Conservation (phyloP, 306 rosid species). For the Erythrophleum fordii region DNA sequence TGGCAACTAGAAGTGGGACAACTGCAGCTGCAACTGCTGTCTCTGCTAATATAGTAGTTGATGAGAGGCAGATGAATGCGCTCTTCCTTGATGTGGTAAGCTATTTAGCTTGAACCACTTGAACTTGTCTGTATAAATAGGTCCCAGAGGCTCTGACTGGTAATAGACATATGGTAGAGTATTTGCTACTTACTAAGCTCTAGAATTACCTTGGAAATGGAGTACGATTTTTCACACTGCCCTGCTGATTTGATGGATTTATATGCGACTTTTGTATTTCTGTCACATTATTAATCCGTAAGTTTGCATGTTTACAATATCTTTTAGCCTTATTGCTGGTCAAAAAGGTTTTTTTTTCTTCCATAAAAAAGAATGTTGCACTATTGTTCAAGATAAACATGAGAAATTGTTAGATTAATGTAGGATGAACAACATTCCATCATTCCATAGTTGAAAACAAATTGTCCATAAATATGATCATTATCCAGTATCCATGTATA, state of each 20-base stretch:
- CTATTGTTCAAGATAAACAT: background rate
- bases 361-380: background rate
- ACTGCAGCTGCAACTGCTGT: conserved; percentile 65
- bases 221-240: background rate
- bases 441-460: conserved; percentile 1
- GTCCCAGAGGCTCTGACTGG: conserved; percentile 27
- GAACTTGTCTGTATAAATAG: background rate
- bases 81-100: conserved; percentile 96
- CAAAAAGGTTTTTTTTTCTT: background rate
- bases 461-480: conserved; percentile 1
- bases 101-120: conserved; percentile 15
- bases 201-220: background rate
- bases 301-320: conserved; percentile 3
- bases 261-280: conserved; percentile 20
- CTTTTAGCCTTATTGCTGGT: conserved; percentile 7
- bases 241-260: conserved; percentile 14
- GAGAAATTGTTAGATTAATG: conserved; percentile 10
- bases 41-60: conserved; percentile 81
- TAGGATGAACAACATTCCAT: conserved; percentile 1
- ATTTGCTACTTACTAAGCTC: conserved; percentile 18
- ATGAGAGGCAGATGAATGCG: conserved; percentile 99
- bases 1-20: conserved; percentile 73
- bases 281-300: background rate
- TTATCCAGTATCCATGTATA: background rate
- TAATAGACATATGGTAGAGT: conserved; percentile 11